phyloP scores from a whole-genome alignment of 257 asterid genomes.

The Przewalskia tangutica region DNA sequence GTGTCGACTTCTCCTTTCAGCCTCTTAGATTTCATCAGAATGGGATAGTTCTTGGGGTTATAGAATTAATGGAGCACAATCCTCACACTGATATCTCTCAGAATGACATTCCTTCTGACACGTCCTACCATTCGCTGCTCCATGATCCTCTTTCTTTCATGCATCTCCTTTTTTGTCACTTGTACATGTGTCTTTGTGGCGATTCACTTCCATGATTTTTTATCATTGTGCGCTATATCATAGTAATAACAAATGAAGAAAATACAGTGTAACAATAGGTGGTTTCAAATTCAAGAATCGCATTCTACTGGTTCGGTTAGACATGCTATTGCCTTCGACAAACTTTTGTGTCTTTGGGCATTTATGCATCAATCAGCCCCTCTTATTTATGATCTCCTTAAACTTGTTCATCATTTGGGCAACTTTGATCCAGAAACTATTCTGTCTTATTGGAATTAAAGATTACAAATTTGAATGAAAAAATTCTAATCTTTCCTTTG shows the following conservation, averaged over 20 bases:
- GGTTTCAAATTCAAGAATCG: not conserved
- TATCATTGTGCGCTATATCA: not conserved
- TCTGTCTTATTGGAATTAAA: not conserved
- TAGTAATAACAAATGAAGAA: not conserved
- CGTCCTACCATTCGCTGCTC: not conserved
- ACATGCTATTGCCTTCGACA: not conserved
- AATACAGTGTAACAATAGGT: not conserved
- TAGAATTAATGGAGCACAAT: not conserved
- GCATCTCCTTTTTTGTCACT: not conserved
- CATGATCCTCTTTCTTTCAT: not conserved
- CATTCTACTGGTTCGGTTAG: not conserved
- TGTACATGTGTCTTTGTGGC: not conserved
- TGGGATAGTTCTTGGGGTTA: not conserved
- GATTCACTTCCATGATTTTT: not conserved
- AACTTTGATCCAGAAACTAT: not conserved
- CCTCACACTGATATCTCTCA: not conserved
- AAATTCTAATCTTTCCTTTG: not conserved
- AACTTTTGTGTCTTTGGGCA: not conserved
- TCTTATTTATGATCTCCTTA: not conserved
- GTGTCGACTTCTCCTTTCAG: not conserved
- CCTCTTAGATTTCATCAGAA: not conserved
- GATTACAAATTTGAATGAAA: not conserved
- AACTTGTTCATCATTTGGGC: not conserved
- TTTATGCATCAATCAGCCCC: not conserved
- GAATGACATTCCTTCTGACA: not conserved